Base-by-base conservation (phyloP, 2,329 filamentous ascomycete genomes). In the Didymella arachidicola region DNA sequence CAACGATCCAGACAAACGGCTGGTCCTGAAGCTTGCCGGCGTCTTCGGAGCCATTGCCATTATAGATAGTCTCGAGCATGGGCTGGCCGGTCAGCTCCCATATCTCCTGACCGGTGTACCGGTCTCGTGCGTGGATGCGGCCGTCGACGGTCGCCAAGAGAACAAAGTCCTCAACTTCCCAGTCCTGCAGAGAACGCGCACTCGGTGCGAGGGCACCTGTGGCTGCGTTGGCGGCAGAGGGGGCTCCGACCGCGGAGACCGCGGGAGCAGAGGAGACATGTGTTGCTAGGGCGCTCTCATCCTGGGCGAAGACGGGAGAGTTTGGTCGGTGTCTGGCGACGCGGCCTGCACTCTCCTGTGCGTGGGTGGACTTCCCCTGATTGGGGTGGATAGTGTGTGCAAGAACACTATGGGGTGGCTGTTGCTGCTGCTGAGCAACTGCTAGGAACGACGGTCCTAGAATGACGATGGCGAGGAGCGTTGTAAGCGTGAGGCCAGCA, bases 101-200 rank as follows among this genome's bases (percentile, higher is more conserved):
- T 75, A 89, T 89, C 69, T 90, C 85, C 63, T 89, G 85, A 69
- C 95, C 95, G 51, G 90, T 95, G 76, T 89, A 90, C 72, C 95
- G 87, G 81, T 97, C 92, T 78, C 88, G 88, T 77, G 94, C 93
- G 81, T 97, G 91, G 73, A 98, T 87, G 77, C 92, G 91, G 84
- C 95, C 95, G 84, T 98, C 93, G 87, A 98, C 91, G 86, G 95
- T 98, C 91, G 95, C 94, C 90, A 99, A 85, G 84, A 99, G 92
- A 82, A 98, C 91, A 87, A 97, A 96, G 84, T 98, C 93, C 91
- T 98, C 94, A 82, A 97, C 93, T 90, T 97, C 92, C 94, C 94
- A 98, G 83, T 97, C 94, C 87, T 93, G 90, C 86, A 98, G 85
- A 85, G 90, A 96, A 88, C 94, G 93, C 93, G 93, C 94, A 90